A percentile compares a stretch with the other conserved stretches of the same genome.
phyloP scores from a whole-genome alignment of 352 stramenopile genomes.

The Pythium guiyangense region DNA sequence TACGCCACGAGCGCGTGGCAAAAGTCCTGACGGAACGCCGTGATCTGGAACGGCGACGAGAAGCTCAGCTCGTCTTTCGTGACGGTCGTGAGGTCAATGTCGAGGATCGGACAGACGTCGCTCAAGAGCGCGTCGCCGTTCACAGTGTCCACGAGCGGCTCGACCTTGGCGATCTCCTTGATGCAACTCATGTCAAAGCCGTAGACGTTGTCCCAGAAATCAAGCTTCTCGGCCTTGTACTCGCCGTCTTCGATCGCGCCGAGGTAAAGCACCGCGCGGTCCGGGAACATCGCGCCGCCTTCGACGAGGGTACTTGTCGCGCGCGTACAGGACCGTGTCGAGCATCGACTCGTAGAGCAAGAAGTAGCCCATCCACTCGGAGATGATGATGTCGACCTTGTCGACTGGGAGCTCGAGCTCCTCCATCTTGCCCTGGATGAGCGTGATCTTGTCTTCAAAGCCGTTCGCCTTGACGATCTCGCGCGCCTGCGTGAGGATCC shows the following conservation, averaged over 20 bases:
- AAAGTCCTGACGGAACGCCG: constrained; percentile 91
- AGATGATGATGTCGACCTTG: constrained; percentile 97
- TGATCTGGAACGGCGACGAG: constrained; percentile 88
- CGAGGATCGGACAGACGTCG: constrained; percentile 89
- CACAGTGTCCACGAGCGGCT: constrained; percentile 98
- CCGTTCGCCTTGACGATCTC: constrained; percentile 97
- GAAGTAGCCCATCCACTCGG: constrained; percentile 99
- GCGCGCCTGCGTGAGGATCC: constrained; percentile 95
- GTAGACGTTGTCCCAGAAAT: constrained; percentile 99
- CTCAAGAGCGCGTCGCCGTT: constrained; percentile 90
- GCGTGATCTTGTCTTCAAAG: constrained; percentile 87
- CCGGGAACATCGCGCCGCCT: constrained; percentile 94
- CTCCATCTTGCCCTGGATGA: constrained; percentile 95
- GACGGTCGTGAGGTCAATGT: constrained; percentile 90
- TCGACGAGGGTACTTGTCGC: constrained; percentile 95
- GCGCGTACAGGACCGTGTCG: constrained; percentile 94
- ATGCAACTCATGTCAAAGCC: constrained; percentile 99
- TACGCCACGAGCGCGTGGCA: constrained; percentile 96
- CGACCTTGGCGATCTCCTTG: constrained; percentile 94
- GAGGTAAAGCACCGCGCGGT: constrained; percentile 95
- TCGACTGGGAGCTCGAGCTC: constrained; percentile 92
- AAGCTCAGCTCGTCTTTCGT: constrained; percentile 95
- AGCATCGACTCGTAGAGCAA: constrained; percentile 98
- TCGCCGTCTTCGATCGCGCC: constrained; percentile 94
- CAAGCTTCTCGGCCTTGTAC: constrained; percentile 92